Evolutionary conservation across 768 basidiomycete genomes (phyloP).

Genomic region (Suillus luteus): DNA sequence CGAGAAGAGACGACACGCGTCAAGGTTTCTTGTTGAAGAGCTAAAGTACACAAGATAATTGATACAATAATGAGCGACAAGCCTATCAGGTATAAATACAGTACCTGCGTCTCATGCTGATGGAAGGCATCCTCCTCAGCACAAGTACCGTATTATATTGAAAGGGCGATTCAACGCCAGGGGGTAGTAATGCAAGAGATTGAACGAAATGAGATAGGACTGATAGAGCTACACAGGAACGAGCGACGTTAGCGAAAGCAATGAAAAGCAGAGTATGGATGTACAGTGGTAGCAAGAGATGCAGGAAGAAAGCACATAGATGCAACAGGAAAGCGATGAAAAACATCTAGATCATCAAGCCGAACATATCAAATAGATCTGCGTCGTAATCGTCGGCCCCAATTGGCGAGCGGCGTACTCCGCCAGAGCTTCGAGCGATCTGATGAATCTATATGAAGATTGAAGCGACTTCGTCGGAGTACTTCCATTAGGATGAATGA

Average conservation of each 20-base stretch:
- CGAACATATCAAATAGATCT: conserved; percentile 21
- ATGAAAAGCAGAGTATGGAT: not conserved
- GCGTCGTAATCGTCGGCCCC: conserved; percentile 36
- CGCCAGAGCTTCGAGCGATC: conserved; percentile 53
- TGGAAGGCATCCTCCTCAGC: conserved; percentile 1
- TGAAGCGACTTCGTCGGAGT: conserved; percentile 59
- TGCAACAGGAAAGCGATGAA: not conserved
- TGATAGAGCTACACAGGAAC: conserved; percentile 12
- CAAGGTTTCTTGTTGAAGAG: not conserved
- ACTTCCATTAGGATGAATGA: conserved; percentile 69
- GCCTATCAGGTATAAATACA: conserved; percentile 1
- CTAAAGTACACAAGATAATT: not conserved
- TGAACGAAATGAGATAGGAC: conserved; percentile 3
- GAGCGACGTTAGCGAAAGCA: conserved; percentile 9
- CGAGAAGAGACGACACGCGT: not conserved
- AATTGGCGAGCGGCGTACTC: conserved; percentile 26
- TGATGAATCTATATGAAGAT: conserved; percentile 48
- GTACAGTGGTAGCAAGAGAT: not conserved
- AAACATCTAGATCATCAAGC: not conserved
- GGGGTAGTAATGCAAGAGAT: conserved; percentile 3
- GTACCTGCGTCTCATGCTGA: not conserved
- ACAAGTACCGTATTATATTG: not conserved
- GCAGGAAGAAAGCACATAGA: conserved; percentile 11
- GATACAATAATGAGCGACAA: not conserved
- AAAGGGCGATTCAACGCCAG: not conserved